Conservation (phyloP, 2,329 filamentous ascomycete genomes). For the Curvularia lunata region DNA sequence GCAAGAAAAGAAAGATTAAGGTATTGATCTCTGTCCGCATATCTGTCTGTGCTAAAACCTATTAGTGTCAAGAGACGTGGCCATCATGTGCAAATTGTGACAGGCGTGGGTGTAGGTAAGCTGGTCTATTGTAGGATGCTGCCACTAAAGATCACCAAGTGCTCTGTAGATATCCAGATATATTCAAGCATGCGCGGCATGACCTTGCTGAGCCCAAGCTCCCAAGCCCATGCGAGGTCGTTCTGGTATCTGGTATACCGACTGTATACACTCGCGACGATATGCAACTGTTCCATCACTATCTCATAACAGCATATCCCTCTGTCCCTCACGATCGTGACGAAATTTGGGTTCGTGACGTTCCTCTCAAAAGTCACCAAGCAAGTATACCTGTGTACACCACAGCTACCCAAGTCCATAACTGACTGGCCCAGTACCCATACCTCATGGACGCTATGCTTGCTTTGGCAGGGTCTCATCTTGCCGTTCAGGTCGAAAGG, state of each 20-base stretch:
- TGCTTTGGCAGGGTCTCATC: slow-evolving; percentile 34
- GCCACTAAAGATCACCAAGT: slow-evolving; percentile 6
- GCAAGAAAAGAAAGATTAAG: slow-evolving; percentile 74
- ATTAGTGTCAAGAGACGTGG: slow-evolving; percentile 48
- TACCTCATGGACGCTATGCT: slow-evolving; percentile 37
- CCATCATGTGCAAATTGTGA: slow-evolving; percentile 49
- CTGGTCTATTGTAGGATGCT: neutral
- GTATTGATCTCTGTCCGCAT: slow-evolving; percentile 46
- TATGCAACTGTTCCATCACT: slow-evolving; percentile 62
- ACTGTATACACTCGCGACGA: slow-evolving; percentile 52
- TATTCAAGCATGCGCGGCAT: slow-evolving; percentile 24
- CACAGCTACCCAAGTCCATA: neutral
- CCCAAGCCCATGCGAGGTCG: slow-evolving; percentile 18
- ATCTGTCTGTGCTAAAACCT: neutral
- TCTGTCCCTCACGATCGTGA: slow-evolving; percentile 23
- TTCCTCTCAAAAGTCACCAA: slow-evolving; percentile 24
- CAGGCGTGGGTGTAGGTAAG: slow-evolving; percentile 32
- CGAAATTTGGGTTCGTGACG: slow-evolving; percentile 24
- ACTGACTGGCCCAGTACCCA: slow-evolving; percentile 24
- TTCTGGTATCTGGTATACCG: slow-evolving; percentile 26
- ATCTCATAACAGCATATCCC: slow-evolving; percentile 53
- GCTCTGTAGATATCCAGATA: slow-evolving; percentile 42
- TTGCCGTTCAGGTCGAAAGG: slow-evolving; percentile 23
- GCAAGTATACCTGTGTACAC: slow-evolving; percentile 12
- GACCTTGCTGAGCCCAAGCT: slow-evolving; percentile 20